Conservation (phyloP, 441 rosid genomes). For the Syzygium malaccense region DNA sequence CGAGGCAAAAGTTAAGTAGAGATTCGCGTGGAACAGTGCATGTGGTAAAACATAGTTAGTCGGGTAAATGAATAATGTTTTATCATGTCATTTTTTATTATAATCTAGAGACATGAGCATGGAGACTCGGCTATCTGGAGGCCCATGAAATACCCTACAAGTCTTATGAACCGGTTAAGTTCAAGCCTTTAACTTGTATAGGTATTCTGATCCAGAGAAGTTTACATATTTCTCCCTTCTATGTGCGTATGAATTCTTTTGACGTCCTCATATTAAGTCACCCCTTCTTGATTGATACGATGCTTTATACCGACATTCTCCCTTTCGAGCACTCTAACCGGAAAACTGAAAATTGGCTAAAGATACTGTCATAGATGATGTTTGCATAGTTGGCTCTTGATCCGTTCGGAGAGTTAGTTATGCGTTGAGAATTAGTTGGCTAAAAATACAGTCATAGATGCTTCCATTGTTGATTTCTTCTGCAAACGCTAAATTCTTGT, state of each 20-base stretch:
- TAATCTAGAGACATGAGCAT: accelerated
- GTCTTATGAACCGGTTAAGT: accelerated
- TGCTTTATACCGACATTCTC: neutral
- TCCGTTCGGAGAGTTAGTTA: neutral
- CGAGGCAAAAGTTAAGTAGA: neutral
- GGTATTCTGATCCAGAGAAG: accelerated
- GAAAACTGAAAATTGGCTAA: neutral
- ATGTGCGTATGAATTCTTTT: neutral
- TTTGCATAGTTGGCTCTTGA: neutral
- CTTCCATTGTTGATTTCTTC: neutral
- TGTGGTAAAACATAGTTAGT: neutral
- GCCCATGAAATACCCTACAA: accelerated
- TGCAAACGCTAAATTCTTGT: neutral
- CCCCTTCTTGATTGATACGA: neutral
- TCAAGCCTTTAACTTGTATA: accelerated
- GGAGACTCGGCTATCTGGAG: neutral
- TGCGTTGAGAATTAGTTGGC: neutral
- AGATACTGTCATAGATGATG: neutral
- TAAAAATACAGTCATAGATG: neutral
- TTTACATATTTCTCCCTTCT: neutral
- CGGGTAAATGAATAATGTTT: neutral
- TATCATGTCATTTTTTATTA: neutral
- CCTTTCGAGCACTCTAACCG: neutral
- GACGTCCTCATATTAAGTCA: neutral
- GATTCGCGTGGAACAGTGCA: neutral